These are phyloP conservation scores for Botrytis galanthina DNA, from an alignment of 2,329 filamentous ascomycete species.

Conservation along the genomic window DNA sequence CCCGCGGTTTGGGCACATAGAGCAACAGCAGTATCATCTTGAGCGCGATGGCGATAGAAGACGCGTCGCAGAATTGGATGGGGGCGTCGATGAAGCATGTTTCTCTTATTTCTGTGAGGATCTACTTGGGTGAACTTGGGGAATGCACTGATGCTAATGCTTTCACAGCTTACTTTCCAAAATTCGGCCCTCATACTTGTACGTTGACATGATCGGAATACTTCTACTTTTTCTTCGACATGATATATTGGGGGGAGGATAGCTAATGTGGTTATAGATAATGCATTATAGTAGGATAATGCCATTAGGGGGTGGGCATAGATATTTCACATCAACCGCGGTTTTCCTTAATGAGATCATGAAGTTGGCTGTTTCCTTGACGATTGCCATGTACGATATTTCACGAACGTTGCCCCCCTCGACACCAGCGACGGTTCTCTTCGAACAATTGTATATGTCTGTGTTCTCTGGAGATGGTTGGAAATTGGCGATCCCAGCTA, in stretches of 20 bases:
- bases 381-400: constrained; percentile 83
- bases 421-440: constrained; percentile 75
- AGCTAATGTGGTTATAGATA: constrained; percentile 51
- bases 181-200: constrained; percentile 76
- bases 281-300: constrained; percentile 95
- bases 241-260: background rate
- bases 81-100: constrained; percentile 68
- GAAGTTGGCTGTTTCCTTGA: constrained; percentile 82
- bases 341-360: constrained; percentile 92
- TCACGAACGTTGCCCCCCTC: constrained; percentile 74
- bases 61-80: constrained; percentile 37
- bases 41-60: constrained; percentile 15
- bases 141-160: constrained; percentile 34
- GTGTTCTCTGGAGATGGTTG: constrained; percentile 90
- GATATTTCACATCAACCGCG: constrained; percentile 91
- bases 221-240: background rate
- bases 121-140: constrained; percentile 23
- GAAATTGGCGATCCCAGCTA: constrained; percentile 88
- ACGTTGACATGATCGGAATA: constrained; percentile 33
- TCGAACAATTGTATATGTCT: constrained; percentile 73
- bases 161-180: constrained; percentile 69
- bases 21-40: background rate
- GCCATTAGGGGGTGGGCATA: constrained; percentile 77
- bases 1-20: background rate
- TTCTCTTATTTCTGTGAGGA: constrained; percentile 61